Percentiles rank a stretch among this genome's conserved stretches.
Evolutionary conservation across 495 filamentous ascomycete genomes (phyloP).

Genomic region (Talaromyces stipitatus): DNA sequence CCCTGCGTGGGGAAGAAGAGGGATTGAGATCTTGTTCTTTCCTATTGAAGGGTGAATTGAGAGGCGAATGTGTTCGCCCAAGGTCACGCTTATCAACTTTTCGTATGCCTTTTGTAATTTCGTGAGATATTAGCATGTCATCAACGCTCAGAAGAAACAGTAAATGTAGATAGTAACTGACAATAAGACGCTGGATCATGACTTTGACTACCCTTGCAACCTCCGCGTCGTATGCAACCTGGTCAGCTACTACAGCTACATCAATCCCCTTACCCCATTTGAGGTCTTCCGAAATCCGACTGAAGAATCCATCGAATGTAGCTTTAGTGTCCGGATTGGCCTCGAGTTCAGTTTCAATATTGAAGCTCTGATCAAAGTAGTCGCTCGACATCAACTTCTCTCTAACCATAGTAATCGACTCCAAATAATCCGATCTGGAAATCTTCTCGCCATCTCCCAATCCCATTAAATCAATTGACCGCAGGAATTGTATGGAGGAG

Average conservation of each 20-base stretch:
- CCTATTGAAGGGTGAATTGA: conserved; percentile 53
- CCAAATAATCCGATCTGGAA: not conserved
- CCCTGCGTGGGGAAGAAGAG: conserved; percentile 27
- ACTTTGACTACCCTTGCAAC: not conserved
- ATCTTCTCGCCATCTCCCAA: not conserved
- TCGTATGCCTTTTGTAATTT: not conserved
- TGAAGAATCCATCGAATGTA: not conserved
- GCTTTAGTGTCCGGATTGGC: not conserved
- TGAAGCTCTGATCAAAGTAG: not conserved
- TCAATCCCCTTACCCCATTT: not conserved
- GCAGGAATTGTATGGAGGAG: conserved; percentile 15
- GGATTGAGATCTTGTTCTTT: conserved; percentile 46
- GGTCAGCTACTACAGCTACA: not conserved
- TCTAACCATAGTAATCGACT: not conserved
- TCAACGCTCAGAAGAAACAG: not conserved
- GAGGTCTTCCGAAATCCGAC: not conserved
- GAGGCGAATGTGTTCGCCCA: conserved; percentile 11
- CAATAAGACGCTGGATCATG: not conserved
- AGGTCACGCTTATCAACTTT: not conserved
- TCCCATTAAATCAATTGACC: not conserved
- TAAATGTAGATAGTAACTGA: not conserved
- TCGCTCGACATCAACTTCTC: not conserved
- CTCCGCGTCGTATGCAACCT: not conserved
- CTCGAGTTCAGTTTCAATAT: not conserved
- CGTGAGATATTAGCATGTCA: not conserved